Evolutionary conservation across 345 rosid species (phyloP).

Genomic region (Moricandia arvensis): DNA sequence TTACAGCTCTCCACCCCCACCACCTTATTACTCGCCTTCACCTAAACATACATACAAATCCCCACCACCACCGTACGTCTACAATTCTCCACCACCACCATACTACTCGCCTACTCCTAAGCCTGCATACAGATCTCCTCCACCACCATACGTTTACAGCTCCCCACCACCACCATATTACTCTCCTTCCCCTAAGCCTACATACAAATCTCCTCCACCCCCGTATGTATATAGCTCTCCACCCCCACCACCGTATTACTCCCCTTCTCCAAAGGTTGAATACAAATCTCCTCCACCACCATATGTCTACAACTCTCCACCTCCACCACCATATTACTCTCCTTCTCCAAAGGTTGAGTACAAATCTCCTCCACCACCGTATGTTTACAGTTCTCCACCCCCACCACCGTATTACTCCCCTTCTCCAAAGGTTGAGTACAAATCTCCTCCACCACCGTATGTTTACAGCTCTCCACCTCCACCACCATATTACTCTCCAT

Average conservation of each 20-base stretch:
- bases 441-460: conserved; percentile 1
- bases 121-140: neutral
- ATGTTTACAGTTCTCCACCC: neutral
- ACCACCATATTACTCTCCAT: neutral
- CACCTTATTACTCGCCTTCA: neutral
- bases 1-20: neutral
- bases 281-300: neutral
- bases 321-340: neutral
- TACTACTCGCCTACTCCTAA: neutral
- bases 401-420: neutral
- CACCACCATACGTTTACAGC: neutral
- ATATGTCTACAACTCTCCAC: neutral
- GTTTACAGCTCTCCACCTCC: neutral
- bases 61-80: neutral
- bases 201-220: conserved; percentile 7
- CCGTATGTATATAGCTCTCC: neutral
- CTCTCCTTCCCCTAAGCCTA: neutral
- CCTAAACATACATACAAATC: neutral
- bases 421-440: neutral
- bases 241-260: neutral
- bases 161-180: conserved; percentile 9
- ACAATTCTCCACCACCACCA: conserved; percentile 2
- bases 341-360: neutral
- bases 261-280: neutral
- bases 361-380: conserved; percentile 1